phyloP scores from a whole-genome alignment of 352 stramenopile species.

The Discostella stelligera region DNA sequence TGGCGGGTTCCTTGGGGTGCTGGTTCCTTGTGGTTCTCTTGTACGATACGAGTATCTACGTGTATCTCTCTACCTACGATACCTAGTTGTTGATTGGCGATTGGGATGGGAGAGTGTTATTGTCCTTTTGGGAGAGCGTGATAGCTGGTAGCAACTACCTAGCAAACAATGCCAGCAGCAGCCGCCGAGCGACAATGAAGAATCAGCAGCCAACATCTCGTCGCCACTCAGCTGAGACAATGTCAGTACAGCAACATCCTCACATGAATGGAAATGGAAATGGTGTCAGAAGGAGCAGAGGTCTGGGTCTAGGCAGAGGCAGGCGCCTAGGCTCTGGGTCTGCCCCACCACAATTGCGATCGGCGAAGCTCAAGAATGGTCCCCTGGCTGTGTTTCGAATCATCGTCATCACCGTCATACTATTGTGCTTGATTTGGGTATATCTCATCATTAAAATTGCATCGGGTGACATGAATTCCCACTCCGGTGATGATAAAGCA shows the following conservation, averaged over 20 bases:
- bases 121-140: no score
- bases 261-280: slow-evolving; percentile 4
- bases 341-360: slow-evolving; percentile 3
- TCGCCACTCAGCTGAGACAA: not conserved
- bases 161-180: not conserved
- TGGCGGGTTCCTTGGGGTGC: no score
- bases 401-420: slow-evolving; percentile 27
- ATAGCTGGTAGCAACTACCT: no score
- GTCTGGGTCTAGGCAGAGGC: not conserved
- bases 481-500: not conserved
- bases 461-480: slow-evolving; percentile 7
- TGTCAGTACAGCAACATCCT: not conserved
- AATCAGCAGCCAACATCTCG: not conserved
- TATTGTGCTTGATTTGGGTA: slow-evolving; percentile 27
- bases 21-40: no score
- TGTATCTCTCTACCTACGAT: no score
- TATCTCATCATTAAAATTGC: slow-evolving; percentile 38
- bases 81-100: no score
- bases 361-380: not conserved
- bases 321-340: slow-evolving; percentile 11
- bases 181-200: not conserved
- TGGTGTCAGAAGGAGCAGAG: not conserved
- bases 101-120: no score
- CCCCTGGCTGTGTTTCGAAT: slow-evolving; percentile 29
- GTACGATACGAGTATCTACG: no score